These are phyloP conservation scores for Gymnopus androsaceus DNA, from an alignment of 1,284 basidiomycete species.

Conservation along the genomic window DNA sequence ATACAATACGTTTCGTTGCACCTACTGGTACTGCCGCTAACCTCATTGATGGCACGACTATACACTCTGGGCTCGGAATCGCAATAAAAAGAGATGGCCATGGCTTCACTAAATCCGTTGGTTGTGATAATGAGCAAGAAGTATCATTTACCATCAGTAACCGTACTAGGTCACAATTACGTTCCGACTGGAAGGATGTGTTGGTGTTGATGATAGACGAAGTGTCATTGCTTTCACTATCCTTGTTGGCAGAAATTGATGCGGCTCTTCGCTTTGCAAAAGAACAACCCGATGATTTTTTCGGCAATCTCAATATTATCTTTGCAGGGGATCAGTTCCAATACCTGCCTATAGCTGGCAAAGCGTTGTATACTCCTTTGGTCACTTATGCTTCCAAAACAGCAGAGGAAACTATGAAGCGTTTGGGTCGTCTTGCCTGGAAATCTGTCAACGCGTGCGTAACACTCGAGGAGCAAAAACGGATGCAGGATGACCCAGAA, in stretches of 20 bases:
- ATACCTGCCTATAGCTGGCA: conserved; percentile 2
- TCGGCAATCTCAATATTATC: conserved; percentile 2
- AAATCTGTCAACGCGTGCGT: background rate
- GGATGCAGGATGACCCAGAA: background rate
- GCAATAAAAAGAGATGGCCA: conserved; percentile 3
- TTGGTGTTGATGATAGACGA: conserved; percentile 3
- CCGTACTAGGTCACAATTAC: background rate
- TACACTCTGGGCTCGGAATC: conserved; percentile 24
- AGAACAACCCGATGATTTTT: conserved; percentile 1
- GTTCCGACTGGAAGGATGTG: conserved; percentile 5
- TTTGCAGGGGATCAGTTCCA: conserved; percentile 6
- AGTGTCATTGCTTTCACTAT: background rate
- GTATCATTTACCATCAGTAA: background rate
- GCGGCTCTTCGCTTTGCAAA: conserved; percentile 2
- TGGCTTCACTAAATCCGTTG: background rate
- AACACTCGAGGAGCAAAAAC: background rate
- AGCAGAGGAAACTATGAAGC: background rate
- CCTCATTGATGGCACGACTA: conserved; percentile 27
- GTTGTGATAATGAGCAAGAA: background rate
- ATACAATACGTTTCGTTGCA: conserved; percentile 28
- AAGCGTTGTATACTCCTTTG: conserved; percentile 1
- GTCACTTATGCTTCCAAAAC: background rate
- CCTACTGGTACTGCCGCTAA: conserved; percentile 31
- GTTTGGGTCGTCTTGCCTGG: conserved; percentile 4
- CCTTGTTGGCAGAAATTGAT: conserved; percentile 8